Evolutionary conservation across 2,329 filamentous ascomycete species (phyloP).

Genomic region (Trichoderma atroviride): DNA sequence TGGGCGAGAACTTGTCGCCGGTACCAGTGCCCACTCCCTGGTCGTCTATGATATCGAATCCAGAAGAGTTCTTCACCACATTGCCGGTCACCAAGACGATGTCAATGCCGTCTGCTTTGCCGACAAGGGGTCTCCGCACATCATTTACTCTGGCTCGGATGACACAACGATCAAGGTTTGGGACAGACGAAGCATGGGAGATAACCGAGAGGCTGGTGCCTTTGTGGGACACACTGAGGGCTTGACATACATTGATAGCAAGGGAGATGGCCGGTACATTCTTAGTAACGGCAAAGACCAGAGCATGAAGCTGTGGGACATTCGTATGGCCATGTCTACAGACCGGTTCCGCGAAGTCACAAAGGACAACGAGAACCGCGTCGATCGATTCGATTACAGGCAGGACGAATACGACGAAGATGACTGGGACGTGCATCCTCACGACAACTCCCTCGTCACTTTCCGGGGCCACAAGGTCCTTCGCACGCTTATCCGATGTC

Average conservation of each 20-base stretch:
- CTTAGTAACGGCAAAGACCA: constrained; percentile 96
- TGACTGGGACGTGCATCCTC: constrained; percentile 62
- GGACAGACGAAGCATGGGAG: constrained; percentile 91
- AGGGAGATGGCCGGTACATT: constrained; percentile 76
- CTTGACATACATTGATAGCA: constrained; percentile 69
- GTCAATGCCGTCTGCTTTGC: constrained; percentile 98
- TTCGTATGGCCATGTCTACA: constrained; percentile 83
- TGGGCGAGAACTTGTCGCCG: constrained; percentile 85
- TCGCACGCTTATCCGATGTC: constrained; percentile 88
- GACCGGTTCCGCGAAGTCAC: constrained; percentile 61
- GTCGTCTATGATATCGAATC: constrained; percentile 93
- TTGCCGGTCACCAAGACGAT: constrained; percentile 80
- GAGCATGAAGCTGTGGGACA: constrained; percentile 95
- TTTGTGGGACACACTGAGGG: constrained; percentile 70
- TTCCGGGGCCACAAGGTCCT: constrained; percentile 89
- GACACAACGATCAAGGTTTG: constrained; percentile 94
- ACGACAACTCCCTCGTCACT: constrained; percentile 92
- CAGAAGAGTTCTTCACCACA: constrained; percentile 70
- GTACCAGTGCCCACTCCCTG: constrained; percentile 76
- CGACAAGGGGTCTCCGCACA: constrained; percentile 84
- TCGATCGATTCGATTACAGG: constrained; percentile 73
- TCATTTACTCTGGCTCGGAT: constrained; percentile 93
- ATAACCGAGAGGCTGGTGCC: constrained; percentile 69
- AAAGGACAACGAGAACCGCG: constrained; percentile 54
- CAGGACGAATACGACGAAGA: constrained; percentile 66